Percentiles rank a stretch among this genome's conserved stretches.
Conservation (phyloP, 176 grass and related monocot species). For the Microstegium vimineum region DNA sequence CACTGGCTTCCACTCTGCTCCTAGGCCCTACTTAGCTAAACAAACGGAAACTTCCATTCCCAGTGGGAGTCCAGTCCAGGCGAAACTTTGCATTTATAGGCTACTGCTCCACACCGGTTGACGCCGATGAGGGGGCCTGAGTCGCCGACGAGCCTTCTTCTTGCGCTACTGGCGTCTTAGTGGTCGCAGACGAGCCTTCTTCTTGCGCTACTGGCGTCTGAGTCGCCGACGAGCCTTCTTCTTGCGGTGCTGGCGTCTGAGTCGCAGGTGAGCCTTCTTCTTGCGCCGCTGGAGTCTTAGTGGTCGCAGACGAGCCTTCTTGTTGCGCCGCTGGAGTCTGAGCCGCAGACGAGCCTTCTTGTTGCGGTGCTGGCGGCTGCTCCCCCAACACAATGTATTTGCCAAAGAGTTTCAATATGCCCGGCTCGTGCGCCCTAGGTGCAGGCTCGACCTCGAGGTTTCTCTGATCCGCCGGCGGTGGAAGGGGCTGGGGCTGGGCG, state of each 20-base stretch:
- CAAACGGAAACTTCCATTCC: not conserved
- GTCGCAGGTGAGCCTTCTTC: no score
- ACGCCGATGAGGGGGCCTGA: not conserved
- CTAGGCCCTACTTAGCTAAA: not conserved
- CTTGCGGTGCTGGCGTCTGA: no score
- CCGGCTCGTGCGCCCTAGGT: not conserved
- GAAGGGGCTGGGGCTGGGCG: not conserved
- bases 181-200: no score
- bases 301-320: no score
- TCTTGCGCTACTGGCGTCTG: not conserved
- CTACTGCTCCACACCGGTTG: not conserved
- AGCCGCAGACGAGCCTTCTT: no score
- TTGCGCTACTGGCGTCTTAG: no score
- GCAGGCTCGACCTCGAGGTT: not conserved
- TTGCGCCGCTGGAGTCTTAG: no score
- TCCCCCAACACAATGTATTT: not conserved
- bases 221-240: no score
- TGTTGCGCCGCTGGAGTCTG: no score
- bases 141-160: not conserved
- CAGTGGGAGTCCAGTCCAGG: not conserved
- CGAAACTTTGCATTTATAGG: not conserved
- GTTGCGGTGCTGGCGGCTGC: no score
- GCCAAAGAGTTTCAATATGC: slow-evolving; percentile 26
- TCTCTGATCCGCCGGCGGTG: not conserved
- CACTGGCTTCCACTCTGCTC: not conserved